Base-by-base conservation (phyloP, 768 basidiomycete species). In the Leccinum fibrillosum region DNA sequence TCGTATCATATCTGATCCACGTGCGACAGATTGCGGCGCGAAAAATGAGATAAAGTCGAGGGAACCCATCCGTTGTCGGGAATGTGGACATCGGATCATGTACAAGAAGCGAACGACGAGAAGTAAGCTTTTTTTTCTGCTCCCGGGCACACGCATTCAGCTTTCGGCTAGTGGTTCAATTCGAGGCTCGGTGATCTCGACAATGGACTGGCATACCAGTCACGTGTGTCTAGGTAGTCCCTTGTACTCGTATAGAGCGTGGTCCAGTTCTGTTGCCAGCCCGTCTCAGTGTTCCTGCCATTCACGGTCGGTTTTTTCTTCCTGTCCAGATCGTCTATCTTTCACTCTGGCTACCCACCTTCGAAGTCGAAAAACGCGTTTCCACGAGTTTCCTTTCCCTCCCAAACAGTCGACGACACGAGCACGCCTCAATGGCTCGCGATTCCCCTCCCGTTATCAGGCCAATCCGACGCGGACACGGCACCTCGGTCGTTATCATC, bases 61-160 rank as follows among this genome's bases (percentile, higher is more conserved):
- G 58, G 96, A 98, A 72, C 92, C 93, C 45, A 95, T 98, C 62
- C 88, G 96, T 56, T 98, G 96, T 76, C 82, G 90, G 64, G 94
- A 98, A 70, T 98, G 96, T 68, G 96, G 96, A 3, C 96, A 98
- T 74, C 86, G 96, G 53, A 96, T 98, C 72, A 94, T 98, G 92
- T 98, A 97, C 76, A 98, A 98, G 77, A 97, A 95, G 74, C 79
- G 96, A 67, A 96, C 94, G 23, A 91, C 83, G 69, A 80, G 93
- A 80, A 95, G 96, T 98, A 66, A 71, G 94, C 78, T 19, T 53
- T 5, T 8, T 8, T 19, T 25, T 15, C 17, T 19, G n/a, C 21
- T 15, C 44, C 2, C 28, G 5, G 34, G 13, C 21, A 11, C 53
- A 34, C 23, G 26, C 45, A 42, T 50, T 61, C 55, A 64, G 5